Conservation (phyloP, 192 early-diverging fungal genomes). For the Rhizophagus clarus region DNA sequence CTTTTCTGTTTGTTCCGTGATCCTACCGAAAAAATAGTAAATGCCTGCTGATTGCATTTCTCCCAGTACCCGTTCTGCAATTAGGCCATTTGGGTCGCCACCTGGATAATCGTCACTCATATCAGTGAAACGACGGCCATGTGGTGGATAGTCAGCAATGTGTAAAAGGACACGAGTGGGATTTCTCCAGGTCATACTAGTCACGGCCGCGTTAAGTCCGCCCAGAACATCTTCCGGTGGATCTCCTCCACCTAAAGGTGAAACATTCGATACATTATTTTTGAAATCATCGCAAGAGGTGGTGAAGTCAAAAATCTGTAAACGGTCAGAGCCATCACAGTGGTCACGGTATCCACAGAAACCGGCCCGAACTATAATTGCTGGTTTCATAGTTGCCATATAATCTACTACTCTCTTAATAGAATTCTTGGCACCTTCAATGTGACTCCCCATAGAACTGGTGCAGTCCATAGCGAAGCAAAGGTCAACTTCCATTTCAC, state of each 20-base stretch:
- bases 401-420: slow-evolving; percentile 8
- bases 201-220: slow-evolving; percentile 27
- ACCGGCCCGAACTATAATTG: slow-evolving; percentile 21
- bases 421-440: slow-evolving; percentile 8
- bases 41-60: slow-evolving; percentile 11
- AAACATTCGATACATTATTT: neutral
- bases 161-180: slow-evolving; percentile 18
- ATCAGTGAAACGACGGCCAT: slow-evolving; percentile 15
- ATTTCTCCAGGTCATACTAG: slow-evolving; percentile 11
- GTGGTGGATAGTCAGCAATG: slow-evolving; percentile 30
- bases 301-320: neutral
- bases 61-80: slow-evolving; percentile 17
- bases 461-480: neutral
- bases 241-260: neutral
- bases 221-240: slow-evolving; percentile 16
- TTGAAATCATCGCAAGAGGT: neutral
- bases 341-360: slow-evolving; percentile 33
- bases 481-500: neutral
- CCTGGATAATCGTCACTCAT: slow-evolving; percentile 14
- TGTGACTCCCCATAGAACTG: slow-evolving; percentile 9
- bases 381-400: slow-evolving; percentile 1
- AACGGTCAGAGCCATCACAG: neutral
- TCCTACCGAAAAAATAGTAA: slow-evolving; percentile 30
- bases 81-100: slow-evolving; percentile 32
- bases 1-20: slow-evolving; percentile 11